Base-by-base conservation (phyloP, 2,329 filamentous ascomycete species). In the Cryphonectria nitschkei region DNA sequence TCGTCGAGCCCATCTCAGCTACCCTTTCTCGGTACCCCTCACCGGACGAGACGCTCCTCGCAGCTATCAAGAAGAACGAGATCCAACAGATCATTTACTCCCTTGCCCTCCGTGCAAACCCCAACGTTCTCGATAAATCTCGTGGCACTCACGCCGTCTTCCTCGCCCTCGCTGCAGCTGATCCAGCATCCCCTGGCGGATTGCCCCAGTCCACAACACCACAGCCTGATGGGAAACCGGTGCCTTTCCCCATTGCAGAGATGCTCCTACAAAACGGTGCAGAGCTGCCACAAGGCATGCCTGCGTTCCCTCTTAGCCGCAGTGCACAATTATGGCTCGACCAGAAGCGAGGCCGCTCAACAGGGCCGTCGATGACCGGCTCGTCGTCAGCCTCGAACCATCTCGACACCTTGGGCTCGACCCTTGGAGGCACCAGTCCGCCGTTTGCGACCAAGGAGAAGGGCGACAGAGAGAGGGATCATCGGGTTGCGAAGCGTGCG, bases 11-110 rank as follows among this genome's bases (percentile, higher is more conserved):
- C 0, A 91, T 94, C 37, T 93, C 93, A 2, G 80, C 91, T 3
- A 92, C 91, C 0, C 82, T 94, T 60, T 95, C 93, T 2, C 88
- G 92, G 43, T 96, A 93, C 79, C 85, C 86, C 2, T 93, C 91
- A 0, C 85, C 95, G 0, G 94, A 98, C 73, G 96, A 99, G 76
- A 95, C 93, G 0, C 86, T 99, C 7, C 84, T 99, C 54, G 94
- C 95, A 6, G 95, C 93, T 13, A 95, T 98, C 79, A 99, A 98
- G 85, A 94, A 91, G 81, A 98, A 98, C 80, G 95, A 99, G 78
- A 93, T 99, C 69, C 93, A 96, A 77, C 93, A 94, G 74, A 94
- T 98, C 34, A 88, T 99, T 37, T 97, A 98, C 77, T 95, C 93
- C 3, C 86, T 99, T 63, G 94, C 96, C 1, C 86, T 98, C 43